Evolutionary conservation across 2,329 filamentous ascomycete species (phyloP), one percentile per base, ranked within the genome.

Genomic region (Ploettnerulaceae sp.): DNA sequence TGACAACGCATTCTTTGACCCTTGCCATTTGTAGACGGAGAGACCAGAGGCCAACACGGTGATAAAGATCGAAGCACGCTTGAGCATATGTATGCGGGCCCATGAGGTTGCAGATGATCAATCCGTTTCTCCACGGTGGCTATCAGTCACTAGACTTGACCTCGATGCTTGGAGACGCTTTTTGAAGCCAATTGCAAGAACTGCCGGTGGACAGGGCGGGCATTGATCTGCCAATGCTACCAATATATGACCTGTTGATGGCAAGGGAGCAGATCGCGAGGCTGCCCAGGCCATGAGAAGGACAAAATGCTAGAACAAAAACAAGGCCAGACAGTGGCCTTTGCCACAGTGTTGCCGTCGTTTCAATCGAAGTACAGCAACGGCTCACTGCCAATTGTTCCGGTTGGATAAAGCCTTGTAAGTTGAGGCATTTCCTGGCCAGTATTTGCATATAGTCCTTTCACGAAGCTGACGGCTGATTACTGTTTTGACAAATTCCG

Each of bases 1-100:
- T 56, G 57, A 60, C 61, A 62, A 59, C 60, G 58, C 61, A 63
- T 61, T 50, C 33, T 18, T 47, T 31, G 24, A 56, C 53, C 47
- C 51, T 54, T 51, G 49, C 41, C 46, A 8, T 33, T 15, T 33
- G 31, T 33, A 15, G 32, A 45, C 24, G 44, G 48, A 36, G 36
- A 36, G 21, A 26, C 35, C 36, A 25, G 5, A 37, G 25, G n/a
- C 38, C 35, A 38, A 45, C 28, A 17, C 15, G 28, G 40, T 29
- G 47, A 49, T 48, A 49, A 31, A 53, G 25, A 25, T 45, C 38
- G 37, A 47, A 36, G 24, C 41, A 51, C 31, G 41, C 37, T 37
- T 52, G 40, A 44, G 28, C 34, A 48, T 20, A 32, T 37, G 21
- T 42, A 60, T 57, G 55, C 51, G 47, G 49, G 49, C 29, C 21